Conservation (phyloP, 768 basidiomycete genomes). For the Calvatia gigantea region DNA sequence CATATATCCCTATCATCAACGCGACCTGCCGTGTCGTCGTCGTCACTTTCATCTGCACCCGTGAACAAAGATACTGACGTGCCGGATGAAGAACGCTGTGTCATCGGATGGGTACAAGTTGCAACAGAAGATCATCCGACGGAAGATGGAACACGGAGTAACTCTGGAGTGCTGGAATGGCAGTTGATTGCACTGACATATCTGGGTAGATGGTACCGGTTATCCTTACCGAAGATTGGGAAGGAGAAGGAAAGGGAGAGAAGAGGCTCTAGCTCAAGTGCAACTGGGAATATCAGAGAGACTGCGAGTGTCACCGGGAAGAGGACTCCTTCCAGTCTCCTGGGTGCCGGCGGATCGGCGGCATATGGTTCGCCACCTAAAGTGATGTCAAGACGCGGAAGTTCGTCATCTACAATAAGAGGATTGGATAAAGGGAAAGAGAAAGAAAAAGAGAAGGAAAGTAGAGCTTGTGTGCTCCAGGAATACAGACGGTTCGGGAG, state of each 20-base stretch:
- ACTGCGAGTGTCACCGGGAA: constrained; percentile 78
- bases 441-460: constrained; percentile 56
- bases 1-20: constrained; percentile 77
- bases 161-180: constrained; percentile 40
- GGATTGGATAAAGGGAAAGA: constrained; percentile 61
- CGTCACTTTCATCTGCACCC: constrained; percentile 47
- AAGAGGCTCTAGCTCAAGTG: constrained; percentile 57
- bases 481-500: constrained; percentile 82
- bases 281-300: constrained; percentile 69
- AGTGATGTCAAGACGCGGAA: constrained; percentile 38
- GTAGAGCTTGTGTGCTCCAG: constrained; percentile 62
- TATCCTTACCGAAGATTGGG: constrained; percentile 62
- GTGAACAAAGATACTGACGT: constrained; percentile 37
- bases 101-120: constrained; percentile 80
- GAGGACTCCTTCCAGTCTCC: constrained; percentile 31
- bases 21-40: constrained; percentile 9
- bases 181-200: constrained; percentile 86
- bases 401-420: constrained; percentile 46
- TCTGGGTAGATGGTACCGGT: constrained; percentile 89
- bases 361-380: constrained; percentile 42
- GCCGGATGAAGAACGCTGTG: constrained; percentile 80
- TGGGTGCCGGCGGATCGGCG: constrained; percentile 7
- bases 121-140: constrained; percentile 31
- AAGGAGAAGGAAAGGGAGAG: constrained; percentile 38
- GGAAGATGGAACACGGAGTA: constrained; percentile 16